phyloP scores from a whole-genome alignment of 441 rosid genomes.

The Gossypium lobatum region DNA sequence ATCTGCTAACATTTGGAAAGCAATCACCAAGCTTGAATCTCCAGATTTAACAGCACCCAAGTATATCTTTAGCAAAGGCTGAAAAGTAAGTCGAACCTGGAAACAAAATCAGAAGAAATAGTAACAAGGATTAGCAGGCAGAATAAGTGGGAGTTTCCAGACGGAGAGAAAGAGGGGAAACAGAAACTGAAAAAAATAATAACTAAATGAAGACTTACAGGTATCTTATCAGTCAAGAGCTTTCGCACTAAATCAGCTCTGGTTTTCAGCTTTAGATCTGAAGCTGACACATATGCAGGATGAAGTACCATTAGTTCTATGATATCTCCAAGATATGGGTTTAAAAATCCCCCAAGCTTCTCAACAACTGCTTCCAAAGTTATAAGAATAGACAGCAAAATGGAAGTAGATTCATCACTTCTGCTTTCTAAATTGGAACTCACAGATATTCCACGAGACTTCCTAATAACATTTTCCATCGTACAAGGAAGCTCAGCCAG shows the following conservation, averaged over 20 bases:
- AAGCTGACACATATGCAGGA: constrained; percentile 51
- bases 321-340: constrained; percentile 80
- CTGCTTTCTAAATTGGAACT: constrained; percentile 17
- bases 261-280: constrained; percentile 57
- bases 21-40: constrained; percentile 64
- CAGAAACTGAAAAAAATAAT: neutral
- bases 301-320: constrained; percentile 55
- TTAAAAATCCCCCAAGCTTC: constrained; percentile 90
- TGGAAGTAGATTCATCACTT: constrained; percentile 30
- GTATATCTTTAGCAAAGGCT: constrained; percentile 65
- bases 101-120: constrained; percentile 16
- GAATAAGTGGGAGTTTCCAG: neutral
- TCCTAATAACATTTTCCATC: constrained; percentile 60
- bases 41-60: constrained; percentile 64
- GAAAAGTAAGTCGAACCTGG: constrained; percentile 89
- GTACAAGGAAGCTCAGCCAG: constrained; percentile 67
- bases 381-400: constrained; percentile 58
- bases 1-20: constrained; percentile 72
- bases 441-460: constrained; percentile 30
- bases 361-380: constrained; percentile 80
- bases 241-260: constrained; percentile 66
- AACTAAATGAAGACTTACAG: constrained; percentile 47
- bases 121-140: neutral
- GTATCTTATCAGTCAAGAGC: constrained; percentile 69
- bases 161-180: constrained; percentile 1